Conservation (phyloP, 208 protist genomes). For the Acanthamoeba triangularis region DNA sequence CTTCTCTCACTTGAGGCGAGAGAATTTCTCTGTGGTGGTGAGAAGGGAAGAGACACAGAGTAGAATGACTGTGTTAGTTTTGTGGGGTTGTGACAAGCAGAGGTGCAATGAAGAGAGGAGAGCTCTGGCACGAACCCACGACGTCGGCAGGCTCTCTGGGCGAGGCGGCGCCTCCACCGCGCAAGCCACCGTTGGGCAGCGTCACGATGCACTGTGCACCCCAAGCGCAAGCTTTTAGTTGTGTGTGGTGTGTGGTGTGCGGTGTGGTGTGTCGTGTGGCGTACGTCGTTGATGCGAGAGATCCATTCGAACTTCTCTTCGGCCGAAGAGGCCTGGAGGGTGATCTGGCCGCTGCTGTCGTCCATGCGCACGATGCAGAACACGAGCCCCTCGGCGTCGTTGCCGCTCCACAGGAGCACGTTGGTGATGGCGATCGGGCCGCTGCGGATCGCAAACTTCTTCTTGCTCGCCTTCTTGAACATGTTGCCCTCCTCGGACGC, state of each 20-base stretch:
- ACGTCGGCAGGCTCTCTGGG: neutral
- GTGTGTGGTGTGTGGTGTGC: neutral
- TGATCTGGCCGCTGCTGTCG: slow-evolving; percentile 17
- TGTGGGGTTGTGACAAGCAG: no score
- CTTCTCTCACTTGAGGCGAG: neutral
- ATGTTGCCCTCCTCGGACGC: neutral
- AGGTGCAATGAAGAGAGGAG: neutral
- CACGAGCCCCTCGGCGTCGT: neutral
- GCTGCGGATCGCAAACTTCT: neutral
- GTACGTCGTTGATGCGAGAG: neutral
- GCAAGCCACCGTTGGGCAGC: neutral
- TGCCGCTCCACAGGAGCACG: neutral
- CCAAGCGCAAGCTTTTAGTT: neutral
- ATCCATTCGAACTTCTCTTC: slow-evolving; percentile 9
- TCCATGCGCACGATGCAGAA: slow-evolving; percentile 32
- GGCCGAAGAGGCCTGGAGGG: neutral
- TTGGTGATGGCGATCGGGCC: neutral
- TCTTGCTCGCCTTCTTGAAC: neutral
- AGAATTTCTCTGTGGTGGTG: slow-evolving; percentile 6
- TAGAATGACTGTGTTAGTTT: no score
- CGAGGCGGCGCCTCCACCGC: neutral
- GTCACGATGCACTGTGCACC: neutral
- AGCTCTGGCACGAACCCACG: neutral
- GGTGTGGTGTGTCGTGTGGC: neutral
- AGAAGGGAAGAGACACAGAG: neutral